Base-by-base conservation (phyloP, 2,329 filamentous ascomycete species). In the Alternaria sp. region DNA sequence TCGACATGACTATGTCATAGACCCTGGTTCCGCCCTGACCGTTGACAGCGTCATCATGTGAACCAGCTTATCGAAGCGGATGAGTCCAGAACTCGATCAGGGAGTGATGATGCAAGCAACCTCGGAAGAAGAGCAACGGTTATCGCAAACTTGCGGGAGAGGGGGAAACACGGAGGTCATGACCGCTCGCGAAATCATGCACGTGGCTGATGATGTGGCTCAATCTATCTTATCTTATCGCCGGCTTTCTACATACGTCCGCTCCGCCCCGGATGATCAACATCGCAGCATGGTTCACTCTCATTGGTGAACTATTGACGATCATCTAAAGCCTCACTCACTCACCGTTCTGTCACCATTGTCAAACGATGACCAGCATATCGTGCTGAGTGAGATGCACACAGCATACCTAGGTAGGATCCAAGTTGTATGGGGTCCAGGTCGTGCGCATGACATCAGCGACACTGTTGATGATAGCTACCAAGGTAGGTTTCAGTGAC, bases 1-100 rank as follows among this genome's bases (percentile, higher is more conserved):
- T 45, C 19, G 58, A 60, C 21, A 13, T 17, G 36, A 44, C 11
- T 13, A 26, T 56, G 51, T 61, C 51, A 57, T 56, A 50, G 51
- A 43, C 58, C 30, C 57, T 54, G 50, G 52, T 17, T 44, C 52
- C 52, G 19, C 17, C 44, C 23, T 26, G 28, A 30, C 49, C 44
- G 54, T 47, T 57, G 54, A 57, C 21, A 46, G 26, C 54, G 25
- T 57, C 44, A 57, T 57, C 54, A 50, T 57, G 10, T 40, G 49
- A 40, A 25, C 28, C 49, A 40, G 49, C 49, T 50, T 25, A 49
- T 57, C 25, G 44, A 49, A 49, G 23, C 26, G 11, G 26, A 26
- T 19, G 26, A 26, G 47, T 36, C 49, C n/a, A 54, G 57, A 55
- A 17, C 50, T 25, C 23, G 12, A 52, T 60, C 26, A 40, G 50